A percentile compares a stretch with the other conserved stretches of the same genome.
Conservation (phyloP, 2,329 filamentous ascomycete genomes). For the Juglanconis sp. region DNA sequence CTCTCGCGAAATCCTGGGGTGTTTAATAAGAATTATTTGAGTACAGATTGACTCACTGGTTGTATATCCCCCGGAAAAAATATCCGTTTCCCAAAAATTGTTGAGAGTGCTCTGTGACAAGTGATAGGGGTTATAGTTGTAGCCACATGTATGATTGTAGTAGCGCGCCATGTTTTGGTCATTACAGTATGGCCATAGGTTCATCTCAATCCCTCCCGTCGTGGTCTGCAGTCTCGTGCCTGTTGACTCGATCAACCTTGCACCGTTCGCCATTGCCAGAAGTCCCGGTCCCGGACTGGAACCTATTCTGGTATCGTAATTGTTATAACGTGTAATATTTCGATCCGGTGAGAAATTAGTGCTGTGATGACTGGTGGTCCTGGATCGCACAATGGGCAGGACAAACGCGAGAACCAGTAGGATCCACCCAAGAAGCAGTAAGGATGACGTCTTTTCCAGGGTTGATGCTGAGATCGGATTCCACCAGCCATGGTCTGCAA, state of each 20-base stretch:
- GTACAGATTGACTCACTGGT: not conserved
- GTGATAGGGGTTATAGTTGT: slow-evolving; percentile 4
- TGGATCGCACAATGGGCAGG: slow-evolving; percentile 3
- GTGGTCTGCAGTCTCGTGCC: not conserved
- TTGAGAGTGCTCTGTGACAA: slow-evolving; percentile 3
- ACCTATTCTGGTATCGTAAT: not conserved
- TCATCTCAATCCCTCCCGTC: not conserved
- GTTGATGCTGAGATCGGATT: not conserved
- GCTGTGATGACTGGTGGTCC: not conserved
- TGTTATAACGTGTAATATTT: too few relatives aligned
- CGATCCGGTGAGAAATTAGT: not conserved
- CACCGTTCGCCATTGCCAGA: not conserved
- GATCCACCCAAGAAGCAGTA: not conserved
- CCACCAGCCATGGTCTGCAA: slow-evolving; percentile 22
- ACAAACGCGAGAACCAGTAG: not conserved
- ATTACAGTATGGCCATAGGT: slow-evolving; percentile 9
- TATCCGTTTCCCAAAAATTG: slow-evolving; percentile 1
- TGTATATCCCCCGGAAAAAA: too few relatives aligned
- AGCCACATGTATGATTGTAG: not conserved
- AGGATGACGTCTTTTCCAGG: not conserved
- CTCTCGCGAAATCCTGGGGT: too few relatives aligned
- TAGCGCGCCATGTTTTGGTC: not conserved
- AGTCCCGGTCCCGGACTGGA: not conserved
- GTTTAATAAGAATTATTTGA: not conserved
- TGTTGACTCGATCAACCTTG: not conserved